Base-by-base conservation (phyloP, 2,329 filamentous ascomycete genomes). In the Sclerotiophoma versabilis region DNA sequence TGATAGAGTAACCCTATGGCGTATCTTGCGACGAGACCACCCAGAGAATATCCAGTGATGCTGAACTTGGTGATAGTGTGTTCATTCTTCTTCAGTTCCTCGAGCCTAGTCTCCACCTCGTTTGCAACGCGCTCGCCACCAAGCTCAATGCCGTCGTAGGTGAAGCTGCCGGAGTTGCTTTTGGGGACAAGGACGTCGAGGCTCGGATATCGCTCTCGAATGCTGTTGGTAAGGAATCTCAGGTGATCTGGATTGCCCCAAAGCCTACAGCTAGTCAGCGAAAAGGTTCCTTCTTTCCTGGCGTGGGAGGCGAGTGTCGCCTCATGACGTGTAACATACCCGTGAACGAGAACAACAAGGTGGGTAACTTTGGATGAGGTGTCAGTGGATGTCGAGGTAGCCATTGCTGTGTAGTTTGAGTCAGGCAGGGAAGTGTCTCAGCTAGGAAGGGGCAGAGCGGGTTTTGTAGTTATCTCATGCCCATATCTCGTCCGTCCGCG, bases 31-130 rank as follows among this genome's bases (percentile, higher is more conserved):
- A 98, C 87, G 6, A 98, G 80, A 0, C 93, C 93, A 38, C 93
- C 93, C 1, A 97, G 81, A 0, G 92, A 96, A 74, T 98, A 97
- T 32, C 93, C 93, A 36, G 93, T 83, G 33, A 98, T 81, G 72
- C 92, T 96, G 60, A 98, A 80, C 76, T 92, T 96, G 41, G 79
- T 87, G 67, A 97, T 89, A 34, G 84, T 83, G 62, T 88, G 85
- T 19, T 92, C 93, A 23, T 81, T 79, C 34, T 77, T 77, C 42
- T 84, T 81, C 26, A 87, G 65, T 25, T 78, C 75, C 22, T 80
- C 76, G 23, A 89, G 74, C 17, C 78, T 79, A 43, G 85, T 78
- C 67, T 89, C 87, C 29, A 90, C 81, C 65, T 90, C 87, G 50
- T 81, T 75, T 2, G 84, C 83, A 49, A 87, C 80, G 50, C 89